Base-by-base conservation (phyloP, 1,139 yeast genomes). In the Petasospora rhodanensis region DNA sequence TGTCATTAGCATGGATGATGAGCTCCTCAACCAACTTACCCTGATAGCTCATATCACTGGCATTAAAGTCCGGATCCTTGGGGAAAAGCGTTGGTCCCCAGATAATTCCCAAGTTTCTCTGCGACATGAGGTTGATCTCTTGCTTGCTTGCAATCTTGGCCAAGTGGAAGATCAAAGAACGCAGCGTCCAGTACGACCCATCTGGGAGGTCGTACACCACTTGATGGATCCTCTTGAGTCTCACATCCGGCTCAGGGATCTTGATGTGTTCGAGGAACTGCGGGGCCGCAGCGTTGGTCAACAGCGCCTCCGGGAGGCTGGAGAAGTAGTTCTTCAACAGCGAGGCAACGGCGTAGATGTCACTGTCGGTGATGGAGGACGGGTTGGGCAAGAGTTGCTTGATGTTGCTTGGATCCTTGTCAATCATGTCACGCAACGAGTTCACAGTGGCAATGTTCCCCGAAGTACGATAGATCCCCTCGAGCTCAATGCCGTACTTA, bases 21-120 rank as follows among this genome's bases (percentile, higher is more conserved):
- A 89, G 71, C 40, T 87, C 91, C 55, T 87, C 95, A 50, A 89
- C 74, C 6, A 86, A 84, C 42, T 77, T 73, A 40, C 87, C 84
- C 61, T 87, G 93, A 43, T 73, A 76, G 38, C 83, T 79, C 60
- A 87, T 74, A 49, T 86, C 96, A 42, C 79, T 85, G 5, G 83
- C 79, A 46, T 76, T 78, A 54, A 70, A 62, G 23, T 74, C 73
- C n/a, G n/a, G n/a, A 49, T 76, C 83, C 20, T 58, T 55, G 18
- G 76, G 67, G 55, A 91, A 70, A 31, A 91, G 61, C 2, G 86
- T 85, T 10, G 96, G 95, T 0, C 96, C 96, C 97, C 98, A 91
- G 32, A 89, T 86, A 27, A 43, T 43, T 18, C 47, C 96, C 96
- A 89, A 32, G 85, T 86, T 31, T 83, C 49, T 80, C 34, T 79